A percentile compares a stretch with the other conserved stretches of the same genome.
Evolutionary conservation across 2,329 filamentous ascomycete species (phyloP).

Genomic region (Eutypella sp.): DNA sequence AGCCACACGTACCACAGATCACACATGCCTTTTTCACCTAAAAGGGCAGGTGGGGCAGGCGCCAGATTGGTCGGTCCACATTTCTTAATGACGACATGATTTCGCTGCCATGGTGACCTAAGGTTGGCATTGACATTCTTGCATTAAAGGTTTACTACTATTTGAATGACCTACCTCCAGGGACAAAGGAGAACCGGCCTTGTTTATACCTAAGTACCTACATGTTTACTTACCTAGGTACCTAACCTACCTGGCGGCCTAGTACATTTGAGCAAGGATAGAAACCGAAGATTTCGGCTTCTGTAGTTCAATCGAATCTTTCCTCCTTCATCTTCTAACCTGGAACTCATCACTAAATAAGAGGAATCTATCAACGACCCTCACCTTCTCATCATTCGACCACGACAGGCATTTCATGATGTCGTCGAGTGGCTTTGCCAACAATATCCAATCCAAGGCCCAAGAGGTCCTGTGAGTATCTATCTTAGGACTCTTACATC

Average conservation of each 20-base stretch:
- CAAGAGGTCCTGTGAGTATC: slow-evolving; percentile 46
- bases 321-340: neutral
- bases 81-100: neutral
- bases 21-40: neutral
- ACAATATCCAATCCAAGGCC: slow-evolving; percentile 38
- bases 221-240: too few relatives aligned
- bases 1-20: neutral
- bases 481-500: slow-evolving; percentile 2
- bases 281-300: neutral
- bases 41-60: neutral
- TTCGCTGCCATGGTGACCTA: neutral
- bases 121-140: too few relatives aligned
- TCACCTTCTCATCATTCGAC: neutral
- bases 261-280: too few relatives aligned
- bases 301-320: neutral
- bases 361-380: neutral
- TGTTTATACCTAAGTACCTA: too few relatives aligned
- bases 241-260: too few relatives aligned
- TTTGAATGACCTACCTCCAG: too few relatives aligned
- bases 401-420: too few relatives aligned
- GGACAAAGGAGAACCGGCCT: too few relatives aligned
- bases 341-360: neutral
- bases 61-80: neutral
- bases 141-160: too few relatives aligned
- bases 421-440: slow-evolving; percentile 16